Base-by-base conservation (phyloP, 441 rosid species). In the Raphanus hybrid region DNA sequence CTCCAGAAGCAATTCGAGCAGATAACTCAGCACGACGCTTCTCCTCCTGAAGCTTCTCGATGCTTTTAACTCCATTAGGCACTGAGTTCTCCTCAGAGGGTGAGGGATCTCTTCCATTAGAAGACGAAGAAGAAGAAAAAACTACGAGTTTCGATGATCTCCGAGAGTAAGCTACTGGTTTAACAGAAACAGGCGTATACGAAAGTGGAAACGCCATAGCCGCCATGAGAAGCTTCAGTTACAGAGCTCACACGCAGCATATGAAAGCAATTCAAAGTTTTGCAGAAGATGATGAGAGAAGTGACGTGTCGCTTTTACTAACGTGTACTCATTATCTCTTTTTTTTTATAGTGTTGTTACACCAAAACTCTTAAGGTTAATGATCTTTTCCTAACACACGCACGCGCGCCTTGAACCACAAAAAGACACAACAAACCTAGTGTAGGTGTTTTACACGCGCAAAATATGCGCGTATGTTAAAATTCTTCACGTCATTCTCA, bases 1-100 rank as follows among this genome's bases (percentile, higher is more conserved):
- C 98, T 48, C 97, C 97, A 45, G 98, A 88, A 83, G 97, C 91
- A 83, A 92, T 95, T 58, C 91, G 84, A 55, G 91, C 86, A 69
- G 96, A 91, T 78, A 95, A 81, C 79, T 91, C 87, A 41, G 90
- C 96, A 6, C 90, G 89, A 74, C 91, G 93, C 74, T 88, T 91
- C 82, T 91, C 91, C 39, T 91, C 91, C 26, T 83, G 82, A 73
- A 80, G 78, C 84, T 55, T 84, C 7, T 93, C 91, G 1, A 70
- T 79, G n/a, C 78, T 75, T 84, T 89, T 85, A 6, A 82, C 75
- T 1, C 86, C 85, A 57, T 27, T 64, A 15, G 84, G 87, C 12
- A 11, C 73, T n/a, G 90, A 32, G 8, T 64, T 70, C 2, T 80
- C 78, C 16, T 75, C 80, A 11, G 85, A 87, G 3, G 96, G 84